Base-by-base conservation (phyloP, 2,329 filamentous ascomycete genomes). In the Acephala macrosclerotiorum region DNA sequence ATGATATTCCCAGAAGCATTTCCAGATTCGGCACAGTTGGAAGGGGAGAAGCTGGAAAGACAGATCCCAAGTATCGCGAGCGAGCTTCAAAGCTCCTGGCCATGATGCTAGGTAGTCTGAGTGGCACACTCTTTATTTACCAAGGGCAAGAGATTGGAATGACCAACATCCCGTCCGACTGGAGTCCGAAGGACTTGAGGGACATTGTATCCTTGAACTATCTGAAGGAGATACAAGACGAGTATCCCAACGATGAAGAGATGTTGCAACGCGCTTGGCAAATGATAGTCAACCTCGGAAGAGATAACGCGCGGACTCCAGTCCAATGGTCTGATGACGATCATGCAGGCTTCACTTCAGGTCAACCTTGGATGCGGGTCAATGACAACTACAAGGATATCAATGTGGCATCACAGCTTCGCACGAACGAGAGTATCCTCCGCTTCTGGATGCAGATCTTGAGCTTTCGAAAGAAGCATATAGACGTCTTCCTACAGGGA, bases 291-390 rank as follows among this genome's bases (percentile, higher is more conserved):
- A 80, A 84, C 11, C 79, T 88, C 73, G 86, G 83, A 9, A 75
- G 90, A 18, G 91, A 93, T 76, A 90, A 93, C 75, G 87, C 86
- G 12, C 83, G 90, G 45, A 86, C 88, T 0, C 90, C 90, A 0
- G 88, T 93, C 75, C 89, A 92, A 73, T 93, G 90, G 90, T 82
- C 87, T 67, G 73, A 76, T n/a, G 79, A 77, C 1, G 73, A 79
- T 0, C 84, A 91, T 67, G 89, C 81, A 0, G 90, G 90, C 20
- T 93, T 93, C 78, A 88, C 88, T 0, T 45, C 18, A 22, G 35
- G 55, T 53, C 22, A 29, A 33, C 55, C 65, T 18, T 66, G 57
- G 57, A 66, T 66, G 61, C 60, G 61, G 22, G 22, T 45, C 33
- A 38, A 38, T 20, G 29, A 38, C 33, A 40, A 38, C 12, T 38